Conservation (phyloP, 164 flowering plant genomes). For the Stephania japonica region DNA sequence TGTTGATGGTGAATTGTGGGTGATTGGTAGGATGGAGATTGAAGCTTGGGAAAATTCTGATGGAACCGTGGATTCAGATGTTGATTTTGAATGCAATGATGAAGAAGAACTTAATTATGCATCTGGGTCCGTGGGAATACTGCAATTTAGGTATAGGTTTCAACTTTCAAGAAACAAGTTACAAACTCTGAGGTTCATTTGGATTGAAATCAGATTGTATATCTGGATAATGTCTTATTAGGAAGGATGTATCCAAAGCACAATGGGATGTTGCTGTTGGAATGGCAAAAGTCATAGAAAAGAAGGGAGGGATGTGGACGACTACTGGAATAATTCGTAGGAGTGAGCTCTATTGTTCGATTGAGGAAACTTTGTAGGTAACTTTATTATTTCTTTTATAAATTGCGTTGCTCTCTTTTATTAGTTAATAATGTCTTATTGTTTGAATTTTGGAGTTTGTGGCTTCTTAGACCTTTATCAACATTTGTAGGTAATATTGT, state of each 20-base stretch:
- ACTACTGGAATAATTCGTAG: constrained; percentile 64
- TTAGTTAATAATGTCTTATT: neutral
- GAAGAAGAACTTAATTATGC: constrained; percentile 30
- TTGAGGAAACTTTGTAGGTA: constrained; percentile 76
- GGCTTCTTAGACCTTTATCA: neutral
- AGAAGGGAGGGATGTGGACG: constrained; percentile 59
- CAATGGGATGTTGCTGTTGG: constrained; percentile 56
- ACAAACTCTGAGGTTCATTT: neutral
- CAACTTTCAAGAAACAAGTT: neutral
- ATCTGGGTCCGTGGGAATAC: constrained; percentile 28
- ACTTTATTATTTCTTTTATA: neutral
- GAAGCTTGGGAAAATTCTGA: constrained; percentile 26
- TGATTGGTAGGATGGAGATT: constrained; percentile 15
- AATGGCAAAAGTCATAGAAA: constrained; percentile 68
- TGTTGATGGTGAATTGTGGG: neutral
- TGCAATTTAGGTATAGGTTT: constrained; percentile 38
- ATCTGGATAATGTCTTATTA: constrained; percentile 15
- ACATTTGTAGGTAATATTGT: neutral
- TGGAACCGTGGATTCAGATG: constrained; percentile 26
- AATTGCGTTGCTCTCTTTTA: neutral
- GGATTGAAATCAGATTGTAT: neutral
- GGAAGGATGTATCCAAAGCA: constrained; percentile 56
- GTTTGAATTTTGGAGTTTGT: neutral
- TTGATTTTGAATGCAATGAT: constrained; percentile 15
- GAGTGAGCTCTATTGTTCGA: constrained; percentile 50